Evolutionary conservation across 441 rosid genomes (phyloP).

Genomic region (Populus hybrid): DNA sequence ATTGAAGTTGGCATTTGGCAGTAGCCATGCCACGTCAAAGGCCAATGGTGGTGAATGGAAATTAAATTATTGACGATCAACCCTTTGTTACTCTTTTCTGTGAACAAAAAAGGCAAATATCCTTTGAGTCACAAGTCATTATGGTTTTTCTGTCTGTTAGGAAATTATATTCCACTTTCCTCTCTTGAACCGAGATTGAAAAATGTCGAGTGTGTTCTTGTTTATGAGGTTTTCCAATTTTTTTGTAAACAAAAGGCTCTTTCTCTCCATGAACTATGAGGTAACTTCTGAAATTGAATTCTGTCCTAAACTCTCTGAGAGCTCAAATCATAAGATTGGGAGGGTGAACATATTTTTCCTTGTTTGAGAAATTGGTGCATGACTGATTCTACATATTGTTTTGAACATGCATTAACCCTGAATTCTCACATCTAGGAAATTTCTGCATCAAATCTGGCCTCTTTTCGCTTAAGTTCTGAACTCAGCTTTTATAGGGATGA

Average conservation of each 20-base stretch:
- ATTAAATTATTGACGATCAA: not conserved
- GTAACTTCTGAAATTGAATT: not conserved
- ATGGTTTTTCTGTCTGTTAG: not conserved
- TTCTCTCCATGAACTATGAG: not conserved
- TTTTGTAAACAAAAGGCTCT: not conserved
- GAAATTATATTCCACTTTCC: not conserved
- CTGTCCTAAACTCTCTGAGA: not conserved
- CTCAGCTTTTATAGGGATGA: slow-evolving; percentile 30
- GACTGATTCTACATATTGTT: slow-evolving; percentile 1
- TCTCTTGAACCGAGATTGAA: not conserved
- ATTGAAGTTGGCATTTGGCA: not conserved
- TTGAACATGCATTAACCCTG: slow-evolving; percentile 5
- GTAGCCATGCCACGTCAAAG: not conserved
- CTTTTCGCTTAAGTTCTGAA: slow-evolving; percentile 20
- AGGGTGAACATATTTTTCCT: not conserved
- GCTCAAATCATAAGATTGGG: not conserved
- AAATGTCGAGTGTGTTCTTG: not conserved
- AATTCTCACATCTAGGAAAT: slow-evolving; percentile 44
- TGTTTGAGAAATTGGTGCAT: not conserved
- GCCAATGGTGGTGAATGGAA: not conserved
- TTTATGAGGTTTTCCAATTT: not conserved
- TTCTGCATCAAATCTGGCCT: slow-evolving; percentile 20
- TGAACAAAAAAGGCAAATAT: not conserved
- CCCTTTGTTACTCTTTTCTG: not conserved
- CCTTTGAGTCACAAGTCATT: not conserved